These are phyloP conservation scores for Diaporthe longicolla DNA, from an alignment of 2,329 filamentous ascomycete genomes.

Conservation along the genomic window DNA sequence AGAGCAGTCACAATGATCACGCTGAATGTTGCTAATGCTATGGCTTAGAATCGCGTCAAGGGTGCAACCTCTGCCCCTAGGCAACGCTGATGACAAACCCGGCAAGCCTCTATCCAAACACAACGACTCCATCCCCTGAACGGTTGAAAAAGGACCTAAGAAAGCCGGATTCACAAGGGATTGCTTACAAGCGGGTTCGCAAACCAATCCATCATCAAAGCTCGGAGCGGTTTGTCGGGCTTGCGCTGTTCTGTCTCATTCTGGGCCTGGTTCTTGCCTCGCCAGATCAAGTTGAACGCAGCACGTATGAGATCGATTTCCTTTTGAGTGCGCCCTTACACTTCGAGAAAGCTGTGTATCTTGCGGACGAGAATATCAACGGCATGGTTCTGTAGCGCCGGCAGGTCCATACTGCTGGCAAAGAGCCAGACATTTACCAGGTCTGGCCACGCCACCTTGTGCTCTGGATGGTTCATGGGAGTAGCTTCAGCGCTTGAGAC, in stretches of 20 bases:
- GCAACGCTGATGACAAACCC: too few relatives aligned
- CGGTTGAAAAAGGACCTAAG: not conserved
- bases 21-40: not conserved
- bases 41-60: too few relatives aligned
- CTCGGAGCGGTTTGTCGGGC: not conserved
- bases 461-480: too few relatives aligned
- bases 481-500: not conserved
- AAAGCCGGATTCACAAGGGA: not conserved
- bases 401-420: not conserved
- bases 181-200: not conserved
- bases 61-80: too few relatives aligned
- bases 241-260: not conserved
- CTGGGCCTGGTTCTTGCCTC: not conserved
- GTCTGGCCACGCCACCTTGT: not conserved
- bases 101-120: not conserved
- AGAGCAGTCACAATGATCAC: not conserved
- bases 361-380: not conserved
- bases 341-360: not conserved
- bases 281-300: not conserved
- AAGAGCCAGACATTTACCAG: constrained; percentile 8
- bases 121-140: too few relatives aligned
- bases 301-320: not conserved
- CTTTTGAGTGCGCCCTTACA: not conserved
- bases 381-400: constrained; percentile 3
- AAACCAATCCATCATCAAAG: not conserved